phyloP scores from a whole-genome alignment of 257 asterid species.

The Misopates orontium region DNA sequence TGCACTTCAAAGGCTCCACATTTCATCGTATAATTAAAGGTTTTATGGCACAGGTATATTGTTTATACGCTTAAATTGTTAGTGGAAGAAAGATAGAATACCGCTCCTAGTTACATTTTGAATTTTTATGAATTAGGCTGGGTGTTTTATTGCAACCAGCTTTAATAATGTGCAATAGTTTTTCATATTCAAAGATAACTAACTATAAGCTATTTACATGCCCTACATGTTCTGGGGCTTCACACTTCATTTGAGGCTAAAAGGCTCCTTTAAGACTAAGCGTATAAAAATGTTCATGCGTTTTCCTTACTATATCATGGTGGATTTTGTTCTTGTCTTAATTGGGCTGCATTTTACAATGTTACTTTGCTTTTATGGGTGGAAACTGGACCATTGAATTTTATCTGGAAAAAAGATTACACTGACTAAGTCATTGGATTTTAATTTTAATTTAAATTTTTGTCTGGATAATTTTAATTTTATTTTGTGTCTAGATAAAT shows the following conservation, averaged over 20 bases:
- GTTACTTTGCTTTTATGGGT: not conserved
- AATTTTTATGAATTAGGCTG: slow-evolving; percentile 10
- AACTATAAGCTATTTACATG: not conserved
- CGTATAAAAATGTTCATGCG: slow-evolving; percentile 4
- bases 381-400: not conserved
- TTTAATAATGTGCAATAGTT: slow-evolving; percentile 18
- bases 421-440: not conserved
- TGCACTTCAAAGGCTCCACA: slow-evolving; percentile 84
- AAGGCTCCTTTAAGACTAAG: slow-evolving; percentile 1
- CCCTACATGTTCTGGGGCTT: not conserved
- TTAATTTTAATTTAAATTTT: not conserved
- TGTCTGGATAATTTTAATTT: slow-evolving; percentile 2
- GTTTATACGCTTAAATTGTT: slow-evolving; percentile 13
- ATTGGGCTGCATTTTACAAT: not conserved
- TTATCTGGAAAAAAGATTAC: slow-evolving; percentile 5
- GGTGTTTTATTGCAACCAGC: not conserved
- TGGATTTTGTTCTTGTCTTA: not conserved
- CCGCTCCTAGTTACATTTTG: not conserved
- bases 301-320: slow-evolving; percentile 4
- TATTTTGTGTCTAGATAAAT: not conserved
- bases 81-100: not conserved
- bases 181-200: slow-evolving; percentile 1
- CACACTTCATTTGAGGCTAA: slow-evolving; percentile 12
- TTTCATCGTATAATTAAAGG: slow-evolving; percentile 95
- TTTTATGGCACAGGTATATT: slow-evolving; percentile 94